Conservation (phyloP, 495 filamentous ascomycete species). For the Trichoderma asperelloides region DNA sequence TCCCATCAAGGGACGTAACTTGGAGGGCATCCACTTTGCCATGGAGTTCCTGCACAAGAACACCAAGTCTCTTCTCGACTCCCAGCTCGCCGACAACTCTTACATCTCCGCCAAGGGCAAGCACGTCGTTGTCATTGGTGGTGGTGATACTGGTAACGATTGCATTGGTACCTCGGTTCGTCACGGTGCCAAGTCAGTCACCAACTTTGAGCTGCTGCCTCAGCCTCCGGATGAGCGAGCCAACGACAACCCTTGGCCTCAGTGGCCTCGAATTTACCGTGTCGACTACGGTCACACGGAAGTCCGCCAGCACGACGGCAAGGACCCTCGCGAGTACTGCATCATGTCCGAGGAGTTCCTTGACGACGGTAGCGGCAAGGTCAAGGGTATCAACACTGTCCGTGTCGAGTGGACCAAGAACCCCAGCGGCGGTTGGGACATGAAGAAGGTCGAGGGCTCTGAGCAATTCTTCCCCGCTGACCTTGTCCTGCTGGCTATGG, state of each 20-base stretch:
- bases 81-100: constrained; percentile 69
- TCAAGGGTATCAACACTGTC: constrained; percentile 95
- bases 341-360: constrained; percentile 99
- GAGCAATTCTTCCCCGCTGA: constrained; percentile 98
- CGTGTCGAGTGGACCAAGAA: constrained; percentile 96
- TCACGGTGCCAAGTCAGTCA: constrained; percentile 91
- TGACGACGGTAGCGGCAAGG: constrained; percentile 77
- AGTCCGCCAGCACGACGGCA: constrained; percentile 94
- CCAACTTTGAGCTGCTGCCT: constrained; percentile 95
- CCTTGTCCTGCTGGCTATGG: constrained; percentile 94
- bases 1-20: constrained; percentile 81
- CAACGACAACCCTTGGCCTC: constrained; percentile 96
- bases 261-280: constrained; percentile 98
- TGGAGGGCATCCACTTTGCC: constrained; percentile 92
- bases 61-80: constrained; percentile 97
- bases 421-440: constrained; percentile 90
- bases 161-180: constrained; percentile 98
- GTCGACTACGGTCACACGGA: constrained; percentile 97
- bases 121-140: constrained; percentile 94
- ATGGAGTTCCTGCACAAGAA: constrained; percentile 99
- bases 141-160: constrained; percentile 98
- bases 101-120: constrained; percentile 98
- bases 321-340: constrained; percentile 96
- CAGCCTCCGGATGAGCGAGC: constrained; percentile 92
- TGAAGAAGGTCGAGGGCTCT: constrained; percentile 93